phyloP scores from a whole-genome alignment of 2,329 filamentous ascomycete genomes.

The Hypoxylon sp. region DNA sequence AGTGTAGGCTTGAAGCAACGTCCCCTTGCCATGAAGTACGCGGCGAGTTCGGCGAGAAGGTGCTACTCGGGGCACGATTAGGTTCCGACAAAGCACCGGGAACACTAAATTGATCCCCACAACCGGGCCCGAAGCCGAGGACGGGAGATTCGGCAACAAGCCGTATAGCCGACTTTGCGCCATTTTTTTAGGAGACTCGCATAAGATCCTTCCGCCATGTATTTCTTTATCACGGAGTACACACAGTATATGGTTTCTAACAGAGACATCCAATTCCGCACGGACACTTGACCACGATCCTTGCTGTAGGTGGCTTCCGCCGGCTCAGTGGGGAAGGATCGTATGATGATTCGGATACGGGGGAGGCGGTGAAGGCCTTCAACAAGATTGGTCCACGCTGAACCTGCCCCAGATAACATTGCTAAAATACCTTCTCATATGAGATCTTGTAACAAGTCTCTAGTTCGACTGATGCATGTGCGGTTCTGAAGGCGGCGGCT shows the following conservation, averaged over 20 bases:
- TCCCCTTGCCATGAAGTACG: neutral
- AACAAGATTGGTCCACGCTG: conserved; percentile 2
- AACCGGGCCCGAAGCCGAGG: neutral
- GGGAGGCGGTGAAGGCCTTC: neutral
- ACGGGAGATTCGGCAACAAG: conserved; percentile 2
- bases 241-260: neutral
- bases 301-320: neutral
- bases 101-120: neutral
- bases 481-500: neutral
- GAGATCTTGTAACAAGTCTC: neutral
- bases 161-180: conserved; percentile 5
- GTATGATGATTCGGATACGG: conserved; percentile 1
- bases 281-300: neutral
- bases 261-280: neutral
- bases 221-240: neutral
- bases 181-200: conserved; percentile 3
- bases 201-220: neutral
- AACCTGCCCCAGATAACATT: neutral
- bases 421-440: neutral
- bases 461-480: neutral
- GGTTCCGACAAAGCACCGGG: neutral
- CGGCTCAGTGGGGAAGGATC: neutral
- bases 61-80: neutral
- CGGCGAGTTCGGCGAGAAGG: neutral
- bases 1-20: neutral